These are phyloP conservation scores for Xylaria sp. DNA, from an alignment of 2,329 filamentous ascomycete genomes.

Conservation along the genomic window DNA sequence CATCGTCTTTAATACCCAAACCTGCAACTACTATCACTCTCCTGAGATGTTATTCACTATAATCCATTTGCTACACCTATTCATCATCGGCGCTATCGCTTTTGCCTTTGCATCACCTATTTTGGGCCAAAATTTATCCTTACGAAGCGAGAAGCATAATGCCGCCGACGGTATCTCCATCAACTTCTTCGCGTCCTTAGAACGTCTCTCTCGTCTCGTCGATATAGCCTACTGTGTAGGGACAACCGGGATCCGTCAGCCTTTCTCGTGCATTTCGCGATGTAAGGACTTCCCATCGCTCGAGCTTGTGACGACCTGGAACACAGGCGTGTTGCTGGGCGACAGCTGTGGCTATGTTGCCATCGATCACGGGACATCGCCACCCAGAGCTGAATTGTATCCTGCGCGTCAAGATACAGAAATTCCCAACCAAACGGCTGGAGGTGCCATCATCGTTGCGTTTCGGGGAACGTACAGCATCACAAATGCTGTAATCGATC, in stretches of 20 bases:
- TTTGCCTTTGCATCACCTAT: constrained; percentile 37
- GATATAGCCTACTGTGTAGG: constrained; percentile 97
- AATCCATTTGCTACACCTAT: constrained; percentile 29
- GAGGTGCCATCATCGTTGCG: constrained; percentile 76
- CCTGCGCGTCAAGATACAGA: constrained; percentile 18
- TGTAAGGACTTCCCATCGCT: constrained; percentile 86
- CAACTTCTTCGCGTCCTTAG: constrained; percentile 80
- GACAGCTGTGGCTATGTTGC: constrained; percentile 96
- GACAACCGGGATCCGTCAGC: constrained; percentile 80
- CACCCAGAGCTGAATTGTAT: constrained; percentile 20
- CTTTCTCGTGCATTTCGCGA: constrained; percentile 86
- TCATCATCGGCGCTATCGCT: constrained; percentile 24
- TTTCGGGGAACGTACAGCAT: constrained; percentile 96
- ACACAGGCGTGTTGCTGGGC: constrained; percentile 85
- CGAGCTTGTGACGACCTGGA: constrained; percentile 86
- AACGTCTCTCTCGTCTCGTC: constrained; percentile 89
- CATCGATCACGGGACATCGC: constrained; percentile 73
- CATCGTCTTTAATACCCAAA: constrained; percentile 10
- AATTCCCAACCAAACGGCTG: constrained; percentile 25
- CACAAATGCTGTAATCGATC: constrained; percentile 88
- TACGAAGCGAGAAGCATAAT: constrained; percentile 23
- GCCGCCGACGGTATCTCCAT: constrained; percentile 60
- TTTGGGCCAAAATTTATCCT: constrained; percentile 29
- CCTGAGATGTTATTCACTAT: constrained; percentile 34
- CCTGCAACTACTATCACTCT: constrained; percentile 13